Evolutionary conservation across 75 land plant genomes (phyloP).

Genomic region (Sequoiadendron giganteum): DNA sequence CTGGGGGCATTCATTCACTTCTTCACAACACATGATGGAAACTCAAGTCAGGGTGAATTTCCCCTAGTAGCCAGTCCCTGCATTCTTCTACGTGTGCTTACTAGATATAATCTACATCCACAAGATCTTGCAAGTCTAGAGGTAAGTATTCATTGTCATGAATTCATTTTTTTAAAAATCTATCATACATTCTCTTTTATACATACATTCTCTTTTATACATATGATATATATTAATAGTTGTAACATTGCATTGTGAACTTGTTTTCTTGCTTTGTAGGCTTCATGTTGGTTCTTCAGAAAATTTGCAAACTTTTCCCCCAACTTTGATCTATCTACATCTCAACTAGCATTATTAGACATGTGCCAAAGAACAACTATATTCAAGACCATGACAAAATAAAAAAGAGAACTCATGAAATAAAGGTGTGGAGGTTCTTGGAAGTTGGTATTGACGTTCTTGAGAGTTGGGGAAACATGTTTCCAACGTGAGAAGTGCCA

Average conservation of each 20-base stretch:
- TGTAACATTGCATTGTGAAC: constrained; percentile 39
- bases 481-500: constrained; percentile 65
- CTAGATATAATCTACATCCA: constrained; percentile 65
- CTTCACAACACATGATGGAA: constrained; percentile 20
- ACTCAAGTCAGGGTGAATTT: constrained; percentile 75
- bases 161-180: background rate
- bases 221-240: constrained; percentile 20
- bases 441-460: constrained; percentile 74
- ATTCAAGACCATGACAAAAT: constrained; percentile 61
- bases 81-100: constrained; percentile 82
- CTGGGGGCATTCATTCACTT: background rate
- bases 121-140: constrained; percentile 86
- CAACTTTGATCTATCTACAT: constrained; percentile 54
- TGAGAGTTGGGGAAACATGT: constrained; percentile 72
- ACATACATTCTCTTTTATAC: background rate
- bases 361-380: constrained; percentile 77
- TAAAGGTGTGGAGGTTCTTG: constrained; percentile 79
- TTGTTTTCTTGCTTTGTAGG: constrained; percentile 37
- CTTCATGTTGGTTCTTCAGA: constrained; percentile 74
- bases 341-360: constrained; percentile 85
- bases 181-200: background rate
- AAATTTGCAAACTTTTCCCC: constrained; percentile 82
- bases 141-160: constrained; percentile 42
- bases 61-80: constrained; percentile 72
- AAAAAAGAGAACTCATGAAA: constrained; percentile 49